These are phyloP conservation scores for Smittium mucronatum DNA, from an alignment of 371 early-diverging fungal species.

Conservation along the genomic window DNA sequence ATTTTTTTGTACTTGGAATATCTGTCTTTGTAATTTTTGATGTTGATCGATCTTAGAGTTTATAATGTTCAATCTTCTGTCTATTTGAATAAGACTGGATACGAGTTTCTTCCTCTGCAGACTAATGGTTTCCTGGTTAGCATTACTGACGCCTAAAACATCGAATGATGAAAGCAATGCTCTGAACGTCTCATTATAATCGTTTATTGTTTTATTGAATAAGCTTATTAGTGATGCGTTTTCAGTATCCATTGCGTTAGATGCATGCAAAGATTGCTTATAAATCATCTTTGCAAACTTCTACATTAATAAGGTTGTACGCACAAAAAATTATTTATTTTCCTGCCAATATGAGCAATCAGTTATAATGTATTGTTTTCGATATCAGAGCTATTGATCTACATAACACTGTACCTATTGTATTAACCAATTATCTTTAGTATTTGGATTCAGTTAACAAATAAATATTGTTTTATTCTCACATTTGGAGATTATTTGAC, in stretches of 20 bases:
- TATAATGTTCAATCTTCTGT: constrained; percentile 17
- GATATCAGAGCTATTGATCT: too few species aligned
- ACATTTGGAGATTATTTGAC: too few species aligned
- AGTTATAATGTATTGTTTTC: too few species aligned
- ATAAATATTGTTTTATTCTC: too few species aligned
- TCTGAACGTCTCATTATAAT: constrained; percentile 23
- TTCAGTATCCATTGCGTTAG: constrained; percentile 17
- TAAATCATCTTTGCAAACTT: too few species aligned
- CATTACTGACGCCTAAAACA: constrained; percentile 20
- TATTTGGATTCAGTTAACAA: too few species aligned
- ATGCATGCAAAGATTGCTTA: not conserved
- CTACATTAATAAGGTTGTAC: too few species aligned
- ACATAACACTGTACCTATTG: too few species aligned
- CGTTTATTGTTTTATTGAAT: constrained; percentile 19
- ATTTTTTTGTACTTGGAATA: constrained; percentile 20
- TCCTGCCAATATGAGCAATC: too few species aligned
- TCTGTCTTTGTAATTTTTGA: constrained; percentile 24
- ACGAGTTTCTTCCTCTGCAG: constrained; percentile 11
- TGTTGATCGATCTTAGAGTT: constrained; percentile 19
- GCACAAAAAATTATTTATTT: too few species aligned
- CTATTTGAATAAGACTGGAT: constrained; percentile 15
- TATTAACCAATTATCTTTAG: too few species aligned
- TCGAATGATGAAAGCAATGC: constrained; percentile 22
- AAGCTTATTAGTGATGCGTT: constrained; percentile 24
- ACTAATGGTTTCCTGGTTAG: constrained; percentile 1